Conservation (phyloP, 2,329 filamentous ascomycete genomes). For the Penicillium concentricum region DNA sequence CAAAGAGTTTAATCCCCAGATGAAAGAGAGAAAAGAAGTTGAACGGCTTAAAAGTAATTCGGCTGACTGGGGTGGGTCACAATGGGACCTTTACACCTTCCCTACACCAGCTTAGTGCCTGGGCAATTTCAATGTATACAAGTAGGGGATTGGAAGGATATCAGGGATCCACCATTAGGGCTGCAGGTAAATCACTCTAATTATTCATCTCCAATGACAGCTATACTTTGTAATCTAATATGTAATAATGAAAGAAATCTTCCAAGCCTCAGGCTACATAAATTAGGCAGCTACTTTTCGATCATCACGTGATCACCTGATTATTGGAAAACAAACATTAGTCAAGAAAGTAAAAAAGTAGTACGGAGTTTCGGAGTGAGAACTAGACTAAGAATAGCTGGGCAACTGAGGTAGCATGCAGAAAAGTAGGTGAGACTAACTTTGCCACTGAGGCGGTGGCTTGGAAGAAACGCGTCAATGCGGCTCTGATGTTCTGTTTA, state of each 20-base stretch:
- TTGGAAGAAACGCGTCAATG: neutral
- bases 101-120: neutral
- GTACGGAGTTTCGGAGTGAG: neutral
- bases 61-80: conserved; percentile 4
- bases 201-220: neutral
- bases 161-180: conserved; percentile 5
- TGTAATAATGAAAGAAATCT: neutral
- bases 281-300: neutral
- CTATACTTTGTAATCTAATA: neutral
- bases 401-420: neutral
- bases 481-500: neutral
- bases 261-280: neutral
- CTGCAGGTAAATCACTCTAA: neutral
- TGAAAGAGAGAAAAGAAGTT: neutral
- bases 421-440: neutral
- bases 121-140: neutral
- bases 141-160: neutral
- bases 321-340: too few relatives aligned
- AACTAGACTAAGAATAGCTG: neutral
- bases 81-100: neutral
- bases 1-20: neutral
- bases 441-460: conserved; percentile 2
- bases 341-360: too few relatives aligned
- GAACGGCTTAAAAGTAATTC: conserved; percentile 7
- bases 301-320: neutral